These are phyloP conservation scores for Penicillium egyptiacum DNA, from an alignment of 495 filamentous ascomycete species.

Conservation along the genomic window DNA sequence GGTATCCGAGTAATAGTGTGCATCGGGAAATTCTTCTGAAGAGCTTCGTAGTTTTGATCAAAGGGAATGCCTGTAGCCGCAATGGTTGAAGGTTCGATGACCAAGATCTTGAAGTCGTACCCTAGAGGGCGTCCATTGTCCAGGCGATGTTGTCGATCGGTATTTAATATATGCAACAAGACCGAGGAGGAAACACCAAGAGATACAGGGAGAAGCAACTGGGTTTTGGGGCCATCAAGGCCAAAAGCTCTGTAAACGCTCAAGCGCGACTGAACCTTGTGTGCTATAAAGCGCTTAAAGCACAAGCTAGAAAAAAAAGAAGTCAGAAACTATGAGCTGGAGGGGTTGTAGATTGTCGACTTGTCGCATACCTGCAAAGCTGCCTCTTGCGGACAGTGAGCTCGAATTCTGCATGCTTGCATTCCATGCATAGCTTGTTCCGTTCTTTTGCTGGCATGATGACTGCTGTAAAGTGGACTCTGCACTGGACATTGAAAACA, in stretches of 20 bases:
- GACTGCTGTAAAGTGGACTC: neutral
- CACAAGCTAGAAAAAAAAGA: constrained; percentile 56
- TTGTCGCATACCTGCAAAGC: constrained; percentile 46
- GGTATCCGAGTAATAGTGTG: constrained; percentile 55
- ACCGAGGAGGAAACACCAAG: constrained; percentile 80
- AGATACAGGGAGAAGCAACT: constrained; percentile 75
- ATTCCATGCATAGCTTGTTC: constrained; percentile 38
- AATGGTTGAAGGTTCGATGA: constrained; percentile 58
- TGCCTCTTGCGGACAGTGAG: constrained; percentile 44
- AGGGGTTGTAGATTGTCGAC: constrained; percentile 9
- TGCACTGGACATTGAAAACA: constrained; percentile 8
- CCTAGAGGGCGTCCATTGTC: constrained; percentile 40
- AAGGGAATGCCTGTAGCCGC: constrained; percentile 24
- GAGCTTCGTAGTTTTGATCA: constrained; percentile 35
- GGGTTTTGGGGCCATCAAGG: constrained; percentile 39
- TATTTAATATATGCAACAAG: constrained; percentile 72
- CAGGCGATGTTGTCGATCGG: constrained; percentile 61
- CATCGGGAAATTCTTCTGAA: constrained; percentile 55
- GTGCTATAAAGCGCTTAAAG: constrained; percentile 70
- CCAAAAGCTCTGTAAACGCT: constrained; percentile 52
- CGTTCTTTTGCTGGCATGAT: constrained; percentile 45
- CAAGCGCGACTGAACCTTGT: constrained; percentile 78
- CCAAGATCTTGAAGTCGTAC: constrained; percentile 66
- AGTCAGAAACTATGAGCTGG: constrained; percentile 17
- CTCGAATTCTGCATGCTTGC: constrained; percentile 39